Evolutionary conservation across 2,329 filamentous ascomycete genomes (phyloP).

Genomic region (Aspergillus fructus): DNA sequence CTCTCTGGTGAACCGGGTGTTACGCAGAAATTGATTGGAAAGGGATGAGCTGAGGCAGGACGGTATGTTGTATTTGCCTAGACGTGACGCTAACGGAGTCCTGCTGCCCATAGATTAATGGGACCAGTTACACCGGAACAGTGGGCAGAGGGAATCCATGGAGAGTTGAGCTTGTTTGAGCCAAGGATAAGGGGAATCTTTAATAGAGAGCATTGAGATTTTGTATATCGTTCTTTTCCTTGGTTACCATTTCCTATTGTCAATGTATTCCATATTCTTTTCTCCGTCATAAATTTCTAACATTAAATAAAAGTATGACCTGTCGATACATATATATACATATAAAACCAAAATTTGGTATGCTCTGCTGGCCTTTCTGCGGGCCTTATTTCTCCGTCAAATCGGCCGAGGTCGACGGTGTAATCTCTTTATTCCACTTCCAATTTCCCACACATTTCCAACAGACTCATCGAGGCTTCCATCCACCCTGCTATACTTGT

Average conservation of each 20-base stretch:
- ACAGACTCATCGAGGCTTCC: background rate
- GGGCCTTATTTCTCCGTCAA: background rate
- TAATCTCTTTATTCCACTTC: background rate
- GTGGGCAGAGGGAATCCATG: slow-evolving; percentile 11
- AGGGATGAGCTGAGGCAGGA: slow-evolving; percentile 4
- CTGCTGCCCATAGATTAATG: slow-evolving; percentile 15
- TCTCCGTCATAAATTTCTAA: background rate
- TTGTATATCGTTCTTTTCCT: slow-evolving; percentile 24
- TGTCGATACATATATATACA: background rate
- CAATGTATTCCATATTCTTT: slow-evolving; percentile 8
- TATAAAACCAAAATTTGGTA: background rate
- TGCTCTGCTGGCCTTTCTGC: background rate
- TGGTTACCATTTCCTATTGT: slow-evolving; percentile 16
- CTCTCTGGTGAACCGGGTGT: slow-evolving; percentile 6
- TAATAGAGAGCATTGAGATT: slow-evolving; percentile 25
- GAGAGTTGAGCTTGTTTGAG: slow-evolving; percentile 7
- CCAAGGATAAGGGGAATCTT: slow-evolving; percentile 11
- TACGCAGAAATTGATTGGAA: slow-evolving; percentile 9
- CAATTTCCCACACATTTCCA: background rate
- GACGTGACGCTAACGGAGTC: slow-evolving; percentile 15
- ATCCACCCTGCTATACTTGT: background rate
- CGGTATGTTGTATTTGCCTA: slow-evolving; percentile 6
- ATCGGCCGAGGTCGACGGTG: background rate
- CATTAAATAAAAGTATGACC: background rate
- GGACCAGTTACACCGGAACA: slow-evolving; percentile 9